Conservation (phyloP, 2,329 filamentous ascomycete species). For the Raffaelea albimanens region DNA sequence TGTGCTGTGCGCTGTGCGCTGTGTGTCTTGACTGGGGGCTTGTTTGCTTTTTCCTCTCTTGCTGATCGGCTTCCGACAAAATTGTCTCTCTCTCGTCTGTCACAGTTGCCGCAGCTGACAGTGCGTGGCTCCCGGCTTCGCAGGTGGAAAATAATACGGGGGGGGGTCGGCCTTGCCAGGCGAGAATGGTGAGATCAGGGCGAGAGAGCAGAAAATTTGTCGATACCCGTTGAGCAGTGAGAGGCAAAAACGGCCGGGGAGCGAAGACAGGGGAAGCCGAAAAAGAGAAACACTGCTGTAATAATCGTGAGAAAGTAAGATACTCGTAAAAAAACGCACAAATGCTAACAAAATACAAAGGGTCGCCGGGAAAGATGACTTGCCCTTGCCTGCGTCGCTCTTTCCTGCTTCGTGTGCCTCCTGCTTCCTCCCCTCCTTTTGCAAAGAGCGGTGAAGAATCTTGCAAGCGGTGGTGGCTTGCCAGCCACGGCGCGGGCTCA, state of each 20-base stretch:
- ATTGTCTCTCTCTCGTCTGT: no score
- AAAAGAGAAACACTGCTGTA: not conserved
- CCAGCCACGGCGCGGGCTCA: constrained; percentile 14
- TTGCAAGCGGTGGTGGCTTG: constrained; percentile 10
- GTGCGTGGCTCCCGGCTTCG: no score
- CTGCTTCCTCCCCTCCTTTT: not conserved
- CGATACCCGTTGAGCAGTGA: no score
- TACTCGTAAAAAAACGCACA: not conserved
- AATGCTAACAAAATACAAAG: not conserved
- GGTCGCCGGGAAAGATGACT: not conserved
- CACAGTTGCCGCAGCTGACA: no score
- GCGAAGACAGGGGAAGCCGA: not conserved
- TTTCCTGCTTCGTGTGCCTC: not conserved
- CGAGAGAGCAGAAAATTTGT: no score
- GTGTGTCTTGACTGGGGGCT: no score
- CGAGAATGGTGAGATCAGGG: no score
- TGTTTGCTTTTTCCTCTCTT: no score
- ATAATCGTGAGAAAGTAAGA: not conserved
- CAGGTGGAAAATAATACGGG: no score
- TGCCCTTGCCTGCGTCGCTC: not conserved
- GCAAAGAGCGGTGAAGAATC: constrained; percentile 13
- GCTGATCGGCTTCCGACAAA: no score
- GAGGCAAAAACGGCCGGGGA: not conserved
- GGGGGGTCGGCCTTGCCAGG: no score
- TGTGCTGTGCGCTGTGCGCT: no score